Evolutionary conservation across 2,329 filamentous ascomycete species (phyloP).

Genomic region (Tolypocladium inflatum): DNA sequence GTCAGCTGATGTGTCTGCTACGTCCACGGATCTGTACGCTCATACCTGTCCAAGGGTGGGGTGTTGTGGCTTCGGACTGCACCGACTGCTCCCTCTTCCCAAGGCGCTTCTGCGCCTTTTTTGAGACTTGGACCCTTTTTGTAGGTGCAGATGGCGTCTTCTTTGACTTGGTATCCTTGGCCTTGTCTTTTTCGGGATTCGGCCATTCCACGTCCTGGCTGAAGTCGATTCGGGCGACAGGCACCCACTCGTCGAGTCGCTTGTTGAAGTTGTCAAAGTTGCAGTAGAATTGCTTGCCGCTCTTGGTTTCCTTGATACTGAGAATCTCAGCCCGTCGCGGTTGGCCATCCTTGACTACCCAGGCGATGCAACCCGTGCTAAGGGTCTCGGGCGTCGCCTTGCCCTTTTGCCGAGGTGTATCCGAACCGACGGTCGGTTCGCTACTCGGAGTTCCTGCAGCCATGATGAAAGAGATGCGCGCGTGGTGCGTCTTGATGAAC

Average conservation of each 20-base stretch:
- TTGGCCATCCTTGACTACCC: constrained; percentile 65
- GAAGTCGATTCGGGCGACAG: constrained; percentile 74
- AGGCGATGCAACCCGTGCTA: constrained; percentile 49
- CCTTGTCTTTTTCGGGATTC: constrained; percentile 72
- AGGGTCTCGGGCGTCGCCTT: constrained; percentile 79
- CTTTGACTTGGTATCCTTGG: constrained; percentile 69
- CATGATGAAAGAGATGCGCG: constrained; percentile 36
- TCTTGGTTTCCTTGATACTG: constrained; percentile 86
- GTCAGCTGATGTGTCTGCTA: neutral
- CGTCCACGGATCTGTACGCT: neutral
- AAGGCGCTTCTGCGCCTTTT: constrained; percentile 48
- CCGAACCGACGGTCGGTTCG: constrained; percentile 46
- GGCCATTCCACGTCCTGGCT: constrained; percentile 93
- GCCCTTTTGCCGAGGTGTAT: constrained; percentile 58
- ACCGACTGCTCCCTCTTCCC: constrained; percentile 47
- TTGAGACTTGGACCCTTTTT: constrained; percentile 50
- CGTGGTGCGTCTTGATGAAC: constrained; percentile 13
- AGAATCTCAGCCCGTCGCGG: constrained; percentile 89
- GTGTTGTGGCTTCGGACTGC: constrained; percentile 42
- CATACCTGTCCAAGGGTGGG: constrained; percentile 40
- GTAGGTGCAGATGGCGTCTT: constrained; percentile 44
- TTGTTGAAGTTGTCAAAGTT: constrained; percentile 99
- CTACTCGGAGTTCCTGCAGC: constrained; percentile 36
- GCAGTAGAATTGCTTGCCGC: constrained; percentile 83
- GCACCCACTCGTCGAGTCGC: constrained; percentile 74